Percentiles rank a stretch among this genome's conserved stretches.
These are phyloP conservation scores for Penicillium dipodomyicola DNA, from an alignment of 495 filamentous ascomycete genomes.

Conservation along the genomic window DNA sequence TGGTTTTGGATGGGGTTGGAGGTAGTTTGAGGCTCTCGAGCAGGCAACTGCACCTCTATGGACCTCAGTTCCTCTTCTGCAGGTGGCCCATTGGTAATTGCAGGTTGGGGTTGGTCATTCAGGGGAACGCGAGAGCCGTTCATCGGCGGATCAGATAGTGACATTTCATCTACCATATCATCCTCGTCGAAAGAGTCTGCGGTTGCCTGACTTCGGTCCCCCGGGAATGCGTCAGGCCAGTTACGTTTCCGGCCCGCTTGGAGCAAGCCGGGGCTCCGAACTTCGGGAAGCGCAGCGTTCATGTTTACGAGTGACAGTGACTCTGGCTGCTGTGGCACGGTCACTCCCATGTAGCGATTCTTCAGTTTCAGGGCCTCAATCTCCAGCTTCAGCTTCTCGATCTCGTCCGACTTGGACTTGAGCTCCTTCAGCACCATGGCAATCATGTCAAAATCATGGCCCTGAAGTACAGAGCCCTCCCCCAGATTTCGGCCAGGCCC, in stretches of 20 bases:
- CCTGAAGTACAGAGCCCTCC: constrained; percentile 15
- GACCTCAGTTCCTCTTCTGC: background rate
- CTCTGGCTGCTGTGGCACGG: constrained; percentile 19
- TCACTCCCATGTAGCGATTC: constrained; percentile 38
- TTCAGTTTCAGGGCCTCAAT: constrained; percentile 45
- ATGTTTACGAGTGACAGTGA: constrained; percentile 3
- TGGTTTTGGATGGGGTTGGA: background rate
- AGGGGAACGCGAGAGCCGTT: constrained; percentile 29
- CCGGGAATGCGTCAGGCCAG: constrained; percentile 35
- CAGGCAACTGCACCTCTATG: constrained; percentile 13
- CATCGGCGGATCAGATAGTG: constrained; percentile 20
- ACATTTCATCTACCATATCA: constrained; percentile 35
- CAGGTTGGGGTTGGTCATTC: constrained; percentile 18
- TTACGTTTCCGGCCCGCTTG: constrained; percentile 40
- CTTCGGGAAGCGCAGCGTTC: constrained; percentile 30
- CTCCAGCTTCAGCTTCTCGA: constrained; percentile 46
- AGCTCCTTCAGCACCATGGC: constrained; percentile 46
- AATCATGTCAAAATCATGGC: constrained; percentile 41
- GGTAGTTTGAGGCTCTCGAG: background rate
- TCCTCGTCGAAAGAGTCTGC: constrained; percentile 43
- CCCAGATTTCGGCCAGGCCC: constrained; percentile 25
- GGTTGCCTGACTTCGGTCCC: constrained; percentile 27
- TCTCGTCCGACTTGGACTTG: constrained; percentile 45
- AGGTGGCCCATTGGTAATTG: background rate
- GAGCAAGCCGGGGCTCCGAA: constrained; percentile 40